These are phyloP conservation scores for Acidomyces sp. DNA, from an alignment of 495 filamentous ascomycete species.

Conservation along the genomic window DNA sequence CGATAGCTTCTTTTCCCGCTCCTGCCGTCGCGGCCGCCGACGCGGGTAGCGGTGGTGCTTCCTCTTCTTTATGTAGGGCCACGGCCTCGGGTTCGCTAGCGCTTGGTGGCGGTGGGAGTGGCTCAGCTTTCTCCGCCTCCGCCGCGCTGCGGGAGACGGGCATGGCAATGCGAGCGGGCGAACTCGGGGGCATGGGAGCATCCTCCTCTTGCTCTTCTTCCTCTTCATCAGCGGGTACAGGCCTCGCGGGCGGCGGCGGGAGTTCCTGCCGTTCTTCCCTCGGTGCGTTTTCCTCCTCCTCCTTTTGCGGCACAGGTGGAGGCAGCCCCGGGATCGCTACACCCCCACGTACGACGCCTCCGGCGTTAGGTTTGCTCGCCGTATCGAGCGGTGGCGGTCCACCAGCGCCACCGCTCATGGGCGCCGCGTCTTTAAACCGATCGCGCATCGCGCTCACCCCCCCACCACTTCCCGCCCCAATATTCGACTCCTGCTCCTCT, in stretches of 20 bases:
- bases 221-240: constrained; percentile 32
- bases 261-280: constrained; percentile 34
- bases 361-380: constrained; percentile 46
- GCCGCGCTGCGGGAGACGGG: constrained; percentile 57
- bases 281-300: constrained; percentile 38
- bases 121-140: constrained; percentile 39
- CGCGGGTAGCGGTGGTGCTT: too few relatives aligned
- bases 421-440: constrained; percentile 56
- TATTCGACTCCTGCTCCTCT: constrained; percentile 30
- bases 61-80: constrained; percentile 47
- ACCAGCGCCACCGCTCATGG: constrained; percentile 49
- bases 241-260: constrained; percentile 45
- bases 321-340: constrained; percentile 65
- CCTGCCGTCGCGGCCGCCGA: too few relatives aligned
- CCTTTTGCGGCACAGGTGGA: constrained; percentile 41
- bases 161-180: constrained; percentile 77
- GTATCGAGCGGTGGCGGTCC: constrained; percentile 50
- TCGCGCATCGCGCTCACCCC: constrained; percentile 60
- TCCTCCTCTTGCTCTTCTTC: constrained; percentile 23
- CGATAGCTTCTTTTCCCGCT: constrained; percentile 61
- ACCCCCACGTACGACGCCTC: constrained; percentile 40
- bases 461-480: constrained; percentile 39
- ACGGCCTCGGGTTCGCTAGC: constrained; percentile 45
- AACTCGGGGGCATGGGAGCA: constrained; percentile 37
- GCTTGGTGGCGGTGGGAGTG: constrained; percentile 36